phyloP scores from a whole-genome alignment of 1,284 basidiomycete species.

The Trametes sp. region DNA sequence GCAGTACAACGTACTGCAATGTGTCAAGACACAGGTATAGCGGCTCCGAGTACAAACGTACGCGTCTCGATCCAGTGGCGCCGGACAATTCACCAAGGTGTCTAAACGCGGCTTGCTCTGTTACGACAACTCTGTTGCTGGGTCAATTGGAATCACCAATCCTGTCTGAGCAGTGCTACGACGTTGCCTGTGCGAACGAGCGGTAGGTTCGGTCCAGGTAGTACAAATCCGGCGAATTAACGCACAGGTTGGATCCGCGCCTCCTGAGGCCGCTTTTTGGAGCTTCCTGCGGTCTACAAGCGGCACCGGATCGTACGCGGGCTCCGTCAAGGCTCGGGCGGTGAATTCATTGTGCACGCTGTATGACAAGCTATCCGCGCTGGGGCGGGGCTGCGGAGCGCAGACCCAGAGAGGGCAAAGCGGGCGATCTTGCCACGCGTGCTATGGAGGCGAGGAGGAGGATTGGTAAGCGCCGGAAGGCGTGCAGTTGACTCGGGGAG shows the following conservation, averaged over 20 bases:
- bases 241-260: slow-evolving; percentile 7
- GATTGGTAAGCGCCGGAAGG: slow-evolving; percentile 26
- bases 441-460: slow-evolving; percentile 10
- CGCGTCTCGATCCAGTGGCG: too few species aligned
- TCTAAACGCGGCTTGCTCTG: background rate
- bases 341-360: background rate
- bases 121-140: background rate
- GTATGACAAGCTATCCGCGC: background rate
- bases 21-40: too few species aligned
- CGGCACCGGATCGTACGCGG: background rate
- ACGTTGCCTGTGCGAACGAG: background rate
- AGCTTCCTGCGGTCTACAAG: background rate
- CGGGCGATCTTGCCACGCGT: slow-evolving; percentile 19
- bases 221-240: background rate
- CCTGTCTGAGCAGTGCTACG: background rate
- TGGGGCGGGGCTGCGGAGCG: background rate
- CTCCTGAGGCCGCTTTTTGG: background rate
- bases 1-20: too few species aligned
- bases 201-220: background rate
- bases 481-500: slow-evolving; percentile 28
- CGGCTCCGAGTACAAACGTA: too few species aligned
- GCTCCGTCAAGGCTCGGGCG: background rate
- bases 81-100: background rate
- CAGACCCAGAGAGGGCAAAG: background rate
- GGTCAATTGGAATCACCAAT: background rate